Evolutionary conservation across 805 yeast species (phyloP), one percentile per base, ranked within the genome.

Genomic region (Starmerella floris): DNA sequence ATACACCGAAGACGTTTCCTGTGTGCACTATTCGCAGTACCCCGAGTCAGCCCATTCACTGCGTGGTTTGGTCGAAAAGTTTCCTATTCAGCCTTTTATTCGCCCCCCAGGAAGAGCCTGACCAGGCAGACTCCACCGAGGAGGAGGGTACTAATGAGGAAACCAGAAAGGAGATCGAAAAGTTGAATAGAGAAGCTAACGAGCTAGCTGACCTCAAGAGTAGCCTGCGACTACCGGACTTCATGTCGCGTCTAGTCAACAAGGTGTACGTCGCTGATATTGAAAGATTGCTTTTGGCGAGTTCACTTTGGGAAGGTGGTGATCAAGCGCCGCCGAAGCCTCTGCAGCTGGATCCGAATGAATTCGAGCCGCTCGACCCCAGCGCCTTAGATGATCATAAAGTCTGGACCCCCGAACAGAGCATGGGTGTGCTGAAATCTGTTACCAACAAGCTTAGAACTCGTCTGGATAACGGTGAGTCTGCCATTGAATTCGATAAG

Each of bases 1-100:
- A 77, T 30, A 77, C 93, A 0, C 95, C 96, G 5, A 85, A 82
- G 56, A 72, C 91, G 0, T 91, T 76, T 59, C 96, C 99, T 0
- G 95, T 91, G 1, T 91, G 99, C 60, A 91, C 98, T 0, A 91
- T 91, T 45, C 69, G 99, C 50, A 83, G 95, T 5, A 91, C 98
- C 0, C 99, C 99, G 0, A 83, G 95, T 0, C 85, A 82, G 56
- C 96, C 96, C 0, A 79, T 91, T 5, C 99, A 91, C 57, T 85
- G 95, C 60, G 79, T 91, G 22, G 94, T 93, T 1, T 91, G 99
- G 99, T 94, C 96, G 8, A 91, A 91, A 58, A 83, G 81, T 53
- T 93, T 83, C 56, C 62, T 91, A 40, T 85, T 91, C 57, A 69
- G 74, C 21, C 93, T 84, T 56, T 65, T 91, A 30, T 88, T 85